Conservation (phyloP, 208 protist genomes). For the Borovskyia barvae region DNA sequence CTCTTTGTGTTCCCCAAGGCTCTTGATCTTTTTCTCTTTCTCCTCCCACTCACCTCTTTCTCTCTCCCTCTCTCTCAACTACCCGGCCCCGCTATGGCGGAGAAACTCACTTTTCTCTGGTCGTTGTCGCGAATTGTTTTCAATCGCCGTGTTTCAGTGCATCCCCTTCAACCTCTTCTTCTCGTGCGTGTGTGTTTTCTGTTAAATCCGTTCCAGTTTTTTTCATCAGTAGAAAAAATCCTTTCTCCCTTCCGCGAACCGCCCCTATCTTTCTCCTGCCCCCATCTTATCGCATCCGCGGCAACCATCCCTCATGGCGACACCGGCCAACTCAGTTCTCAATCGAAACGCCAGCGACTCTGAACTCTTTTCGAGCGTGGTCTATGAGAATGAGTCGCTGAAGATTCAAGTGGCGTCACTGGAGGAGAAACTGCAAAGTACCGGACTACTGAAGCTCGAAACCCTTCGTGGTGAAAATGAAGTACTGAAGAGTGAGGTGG, state of each 20-base stretch:
- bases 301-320: too few relatives aligned
- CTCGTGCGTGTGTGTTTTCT: too few relatives aligned
- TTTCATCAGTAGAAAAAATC: background rate
- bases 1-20: too few relatives aligned
- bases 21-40: too few relatives aligned
- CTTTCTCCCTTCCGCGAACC: background rate
- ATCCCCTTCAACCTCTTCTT: too few relatives aligned
- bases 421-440: slow-evolving; percentile 32
- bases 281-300: too few relatives aligned
- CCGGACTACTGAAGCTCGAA: slow-evolving; percentile 28
- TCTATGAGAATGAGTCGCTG: slow-evolving; percentile 65
- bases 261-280: background rate
- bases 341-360: slow-evolving; percentile 23
- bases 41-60: too few relatives aligned
- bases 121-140: too few relatives aligned
- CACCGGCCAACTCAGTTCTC: slow-evolving; percentile 31
- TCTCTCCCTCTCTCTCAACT: too few relatives aligned
- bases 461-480: slow-evolving; percentile 30
- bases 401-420: slow-evolving; percentile 43
- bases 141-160: too few relatives aligned
- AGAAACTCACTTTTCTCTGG: too few relatives aligned
- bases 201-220: background rate
- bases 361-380: slow-evolving; percentile 23
- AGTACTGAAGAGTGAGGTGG: slow-evolving; percentile 21
- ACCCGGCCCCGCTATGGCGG: too few relatives aligned